Evolutionary conservation across 2,329 filamentous ascomycete species (phyloP), one percentile per base, ranked within the genome.

Genomic region (Xylaria sp.): DNA sequence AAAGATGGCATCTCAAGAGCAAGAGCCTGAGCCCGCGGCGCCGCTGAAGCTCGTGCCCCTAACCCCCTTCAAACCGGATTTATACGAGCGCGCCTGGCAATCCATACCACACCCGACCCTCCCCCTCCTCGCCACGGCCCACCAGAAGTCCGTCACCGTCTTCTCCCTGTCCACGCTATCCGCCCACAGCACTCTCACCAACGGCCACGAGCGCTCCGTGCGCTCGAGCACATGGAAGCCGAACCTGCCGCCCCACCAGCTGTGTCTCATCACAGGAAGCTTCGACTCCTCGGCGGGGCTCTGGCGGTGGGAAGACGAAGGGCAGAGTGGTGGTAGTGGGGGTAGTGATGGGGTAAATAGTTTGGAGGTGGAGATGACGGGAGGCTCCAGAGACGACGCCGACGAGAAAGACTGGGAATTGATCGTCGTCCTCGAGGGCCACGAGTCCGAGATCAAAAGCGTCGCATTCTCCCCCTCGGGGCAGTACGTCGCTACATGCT

Each of bases 241-340:
- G 0, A 83, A 84, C 63, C 78, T 86, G 45, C 79, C 83, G 14
- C 78, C 80, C 2, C 78, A 82, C 64, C 87, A 89, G 74, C 89
- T 91, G 59, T 92, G 94, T 46, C 85, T 98, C 15, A 94, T 94
- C 4, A 97, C 94, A 0, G 95, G 92, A 3, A 95, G 91, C 75
- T 99, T 99, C 75, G 95, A 99, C 77, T 90, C 92, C 15, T 96
- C 92, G 1, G 94, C 94, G 1, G 95, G 93, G 9, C 86, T 91
- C 70, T 96, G 89, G 94, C 88, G 85, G 67, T 88, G 85, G 78
- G 85, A 87, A 69, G 83, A 83, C 67, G 81, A 82, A 55, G 67
- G 59, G n/a, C 61, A 65, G 12, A 65, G 62, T 2, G 70, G 64
- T 3, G 51, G 52, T 7, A 72, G 65, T 11, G 67, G 28, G n/a